A percentile compares a stretch with the other conserved stretches of the same genome.
phyloP scores from a whole-genome alignment of 208 protist genomes.

The Lotmaria passim region DNA sequence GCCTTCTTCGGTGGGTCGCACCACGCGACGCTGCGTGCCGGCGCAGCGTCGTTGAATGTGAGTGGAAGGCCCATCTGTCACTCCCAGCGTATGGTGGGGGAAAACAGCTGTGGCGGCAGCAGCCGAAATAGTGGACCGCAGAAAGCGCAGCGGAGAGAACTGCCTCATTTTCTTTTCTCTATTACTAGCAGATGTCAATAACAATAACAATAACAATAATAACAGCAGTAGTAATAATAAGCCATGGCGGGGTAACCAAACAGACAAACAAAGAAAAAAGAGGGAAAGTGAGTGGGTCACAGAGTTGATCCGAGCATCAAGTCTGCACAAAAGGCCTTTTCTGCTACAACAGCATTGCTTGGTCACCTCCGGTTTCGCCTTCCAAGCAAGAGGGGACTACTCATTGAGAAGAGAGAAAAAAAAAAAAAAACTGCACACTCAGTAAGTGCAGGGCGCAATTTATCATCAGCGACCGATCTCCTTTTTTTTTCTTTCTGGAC shows the following conservation, averaged over 20 bases:
- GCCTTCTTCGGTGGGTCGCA: slow-evolving; percentile 29
- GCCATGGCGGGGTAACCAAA: no score
- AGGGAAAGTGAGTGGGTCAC: no score
- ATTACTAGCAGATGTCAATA: background rate
- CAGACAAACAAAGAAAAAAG: background rate
- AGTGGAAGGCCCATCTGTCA: background rate
- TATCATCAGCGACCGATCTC: no score
- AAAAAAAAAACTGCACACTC: no score
- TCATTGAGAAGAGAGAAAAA: background rate
- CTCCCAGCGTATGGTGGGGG: background rate
- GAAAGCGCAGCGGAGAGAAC: background rate
- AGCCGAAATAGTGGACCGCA: background rate
- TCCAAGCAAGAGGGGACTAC: background rate
- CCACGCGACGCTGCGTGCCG: slow-evolving; percentile 23
- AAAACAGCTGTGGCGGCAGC: background rate
- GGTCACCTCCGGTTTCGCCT: no score
- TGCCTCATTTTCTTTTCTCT: slow-evolving; percentile 1
- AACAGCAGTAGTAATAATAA: background rate
- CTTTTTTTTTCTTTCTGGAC: no score
- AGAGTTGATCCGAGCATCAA: no score
- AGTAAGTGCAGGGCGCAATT: no score
- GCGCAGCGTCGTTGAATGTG: slow-evolving; percentile 12
- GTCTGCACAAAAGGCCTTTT: no score
- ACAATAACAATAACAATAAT: background rate
- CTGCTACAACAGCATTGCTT: no score